Evolutionary conservation across 1,284 basidiomycete genomes (phyloP).

Genomic region (Trichosporon ovoides): DNA sequence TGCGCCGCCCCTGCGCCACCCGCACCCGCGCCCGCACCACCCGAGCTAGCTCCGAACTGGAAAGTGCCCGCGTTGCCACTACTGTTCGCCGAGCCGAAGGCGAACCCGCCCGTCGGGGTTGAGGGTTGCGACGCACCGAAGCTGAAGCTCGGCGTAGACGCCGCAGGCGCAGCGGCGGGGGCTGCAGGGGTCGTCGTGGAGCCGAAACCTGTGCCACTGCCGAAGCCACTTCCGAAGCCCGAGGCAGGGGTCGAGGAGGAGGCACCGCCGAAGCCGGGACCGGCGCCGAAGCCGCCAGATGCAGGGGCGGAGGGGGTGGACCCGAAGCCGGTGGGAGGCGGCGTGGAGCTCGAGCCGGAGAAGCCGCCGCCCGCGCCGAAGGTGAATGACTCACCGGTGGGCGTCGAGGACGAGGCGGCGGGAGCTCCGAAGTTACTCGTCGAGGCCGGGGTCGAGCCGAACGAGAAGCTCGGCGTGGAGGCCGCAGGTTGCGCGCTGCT

Average conservation of each 20-base stretch:
- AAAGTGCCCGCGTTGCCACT: not conserved
- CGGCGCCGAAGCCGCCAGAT: not conserved
- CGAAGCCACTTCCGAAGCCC: not conserved
- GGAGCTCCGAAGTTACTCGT: not conserved
- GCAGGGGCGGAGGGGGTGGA: conserved; percentile 8
- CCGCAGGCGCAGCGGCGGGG: not conserved
- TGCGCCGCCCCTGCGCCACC: not conserved
- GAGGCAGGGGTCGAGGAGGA: conserved; percentile 10
- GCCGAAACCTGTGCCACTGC: not conserved
- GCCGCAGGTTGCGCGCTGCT: not conserved
- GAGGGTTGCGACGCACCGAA: conserved; percentile 8
- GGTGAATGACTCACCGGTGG: not conserved
- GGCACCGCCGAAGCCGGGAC: not conserved
- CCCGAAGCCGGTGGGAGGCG: conserved; percentile 5
- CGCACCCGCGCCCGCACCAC: no score
- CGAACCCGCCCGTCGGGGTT: not conserved
- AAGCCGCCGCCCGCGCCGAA: conserved; percentile 5
- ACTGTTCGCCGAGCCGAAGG: not conserved
- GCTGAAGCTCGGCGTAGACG: conserved; percentile 2
- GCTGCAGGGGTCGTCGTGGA: not conserved
- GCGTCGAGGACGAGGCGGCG: not conserved
- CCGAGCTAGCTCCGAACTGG: conserved; percentile 1
- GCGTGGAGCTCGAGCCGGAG: conserved; percentile 2
- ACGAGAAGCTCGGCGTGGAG: not conserved
- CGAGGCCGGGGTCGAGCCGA: not conserved